Evolutionary conservation across 73 alveolate genomes (phyloP), one percentile per base, ranked within the genome.

Genomic region (Tetrahymena malaccensis): DNA sequence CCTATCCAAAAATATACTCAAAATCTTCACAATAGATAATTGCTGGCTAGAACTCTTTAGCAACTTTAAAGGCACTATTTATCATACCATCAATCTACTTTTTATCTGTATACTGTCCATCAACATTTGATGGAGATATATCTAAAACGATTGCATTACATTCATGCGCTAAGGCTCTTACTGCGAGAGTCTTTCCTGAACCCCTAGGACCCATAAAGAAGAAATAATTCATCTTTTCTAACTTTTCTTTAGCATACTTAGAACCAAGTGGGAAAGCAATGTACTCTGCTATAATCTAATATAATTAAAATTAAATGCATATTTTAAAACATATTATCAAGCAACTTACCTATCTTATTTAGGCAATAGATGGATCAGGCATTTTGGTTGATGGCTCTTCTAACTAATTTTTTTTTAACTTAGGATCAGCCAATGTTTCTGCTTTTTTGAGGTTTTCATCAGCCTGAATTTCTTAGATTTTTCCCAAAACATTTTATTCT

Each of bases 141-240:
- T 98, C 99, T 43, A 99, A 95, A 43, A 98, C 97, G 55, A 99
- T 96, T 3, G 99, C 99, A 56, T 99, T 98, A 1, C 99, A 98
- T 94, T 98, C 99, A 43, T 96, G 97, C 0, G 99, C 99, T 27
- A 99, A 97, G 4, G 99, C 99, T 95, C 99, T 98, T 1, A 98
- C 99, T 15, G 98, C 97, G 97, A 99, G 94, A 12, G 99, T 99
- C 94, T 99, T 99, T 16, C 99, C 99, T 5, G 99, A 96, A 17
- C 99, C 99, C 1, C 99, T 98, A 21, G 99, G 99, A 13, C 99
- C 99, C 85, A 96, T 98, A 98, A 97, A 98, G 94, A 95, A 99
- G 97, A 96, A 98, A 43, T 33, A 98, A 96, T 85, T 9, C 55
- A 50, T 56, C 93, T 94, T 57, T 94, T 98, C 98, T 94, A 94